A percentile compares a stretch with the other conserved stretches of the same genome.
Evolutionary conservation across 257 asterid species (phyloP).

Genomic region (Scutellaria minor): DNA sequence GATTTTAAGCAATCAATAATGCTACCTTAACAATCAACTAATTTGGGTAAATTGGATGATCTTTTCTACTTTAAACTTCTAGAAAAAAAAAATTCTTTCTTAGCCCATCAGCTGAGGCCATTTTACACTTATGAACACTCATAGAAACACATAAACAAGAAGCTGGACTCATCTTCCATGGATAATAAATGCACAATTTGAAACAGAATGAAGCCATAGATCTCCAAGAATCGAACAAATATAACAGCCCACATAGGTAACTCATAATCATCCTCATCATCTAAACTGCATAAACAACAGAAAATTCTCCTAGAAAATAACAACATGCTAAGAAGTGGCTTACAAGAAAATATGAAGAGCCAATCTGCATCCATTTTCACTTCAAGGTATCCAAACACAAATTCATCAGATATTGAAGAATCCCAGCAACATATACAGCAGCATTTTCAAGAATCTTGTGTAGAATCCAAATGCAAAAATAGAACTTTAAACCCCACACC

Average conservation of each 20-base stretch:
- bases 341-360: conserved; percentile 18
- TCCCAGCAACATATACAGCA: background rate
- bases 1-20: background rate
- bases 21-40: conserved; percentile 26
- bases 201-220: background rate
- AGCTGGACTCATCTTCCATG: background rate
- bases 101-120: background rate
- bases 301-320: background rate
- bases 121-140: background rate
- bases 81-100: too few species aligned
- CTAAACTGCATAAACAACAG: background rate
- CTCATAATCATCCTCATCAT: background rate
- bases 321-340: conserved; percentile 18
- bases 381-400: conserved; percentile 3
- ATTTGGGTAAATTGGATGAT: background rate
- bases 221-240: conserved; percentile 15
- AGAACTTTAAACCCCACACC: background rate
- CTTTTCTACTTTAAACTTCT: too few species aligned
- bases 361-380: conserved; percentile 36
- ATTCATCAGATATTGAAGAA: conserved; percentile 30
- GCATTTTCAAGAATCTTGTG: conserved; percentile 16
- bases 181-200: background rate
- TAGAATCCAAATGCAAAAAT: background rate
- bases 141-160: conserved; percentile 21
- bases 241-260: conserved; percentile 1